Base-by-base conservation (phyloP, 1,284 basidiomycete species). In the Hemileia vastatrix region DNA sequence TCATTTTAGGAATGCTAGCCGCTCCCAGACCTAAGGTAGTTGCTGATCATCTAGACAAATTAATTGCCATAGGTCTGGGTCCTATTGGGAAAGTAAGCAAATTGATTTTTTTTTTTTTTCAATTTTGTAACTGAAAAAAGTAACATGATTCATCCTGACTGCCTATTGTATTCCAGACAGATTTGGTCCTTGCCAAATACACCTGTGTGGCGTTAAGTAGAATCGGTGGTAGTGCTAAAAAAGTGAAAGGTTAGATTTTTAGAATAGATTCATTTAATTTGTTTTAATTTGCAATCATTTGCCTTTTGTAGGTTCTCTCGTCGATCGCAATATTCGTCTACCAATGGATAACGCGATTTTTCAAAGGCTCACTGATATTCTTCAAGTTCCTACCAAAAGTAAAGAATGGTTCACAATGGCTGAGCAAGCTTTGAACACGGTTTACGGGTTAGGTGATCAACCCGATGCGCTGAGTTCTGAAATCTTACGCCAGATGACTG, bases 381-480 rank as follows among this genome's bases (percentile, higher is more conserved):
- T 95, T 52, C 83, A 90, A 70, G 79, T 83, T 52, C 86, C 88
- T 0, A 87, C 84, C 58, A 81, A 84, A 40, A 86, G 85, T n/a
- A 88, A 85, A 68, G 90, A 93, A 64, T 95, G 92, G 91, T 79
- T 98, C 73, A 86, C 86, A 9, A 84, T 97, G 78, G 90, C 95
- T 0, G 94, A 99, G 75, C 91, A 98, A 76, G 90, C 87, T 3
- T 86, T 99, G 77, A 96, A 98, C 74, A 92, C 94, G 0, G 87
- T 96, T 61, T 98, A 97, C 71, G 84, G 88, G 0, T 83, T 98
- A 0, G 92, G 89, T 19, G 90, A 96, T 71, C 91, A 94, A 70
- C 95, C 94, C 0, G 94, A 97, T 73, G 77, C 82, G 0, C 79
- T 97, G 31, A 93, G 91, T 75, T 83, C 86, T 58, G 81, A 82